A percentile compares a stretch with the other conserved stretches of the same genome.
phyloP scores from a whole-genome alignment of 1,284 basidiomycete species.

The Stygiomarasmius scandens region DNA sequence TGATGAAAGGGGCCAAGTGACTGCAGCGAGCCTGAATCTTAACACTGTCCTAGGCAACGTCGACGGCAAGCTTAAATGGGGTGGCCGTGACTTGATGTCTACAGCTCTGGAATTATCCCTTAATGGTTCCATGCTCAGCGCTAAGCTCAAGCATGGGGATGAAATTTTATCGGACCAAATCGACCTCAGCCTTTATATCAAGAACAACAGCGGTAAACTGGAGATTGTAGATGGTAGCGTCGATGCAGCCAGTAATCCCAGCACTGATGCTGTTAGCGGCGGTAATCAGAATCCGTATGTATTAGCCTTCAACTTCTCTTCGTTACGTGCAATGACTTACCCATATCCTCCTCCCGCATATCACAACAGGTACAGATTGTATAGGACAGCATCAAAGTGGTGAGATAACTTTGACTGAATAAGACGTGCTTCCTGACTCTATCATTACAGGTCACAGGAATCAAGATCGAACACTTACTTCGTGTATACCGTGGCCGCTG shows the following conservation, averaged over 20 bases:
- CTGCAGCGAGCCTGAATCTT: background rate
- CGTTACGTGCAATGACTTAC: too few species aligned
- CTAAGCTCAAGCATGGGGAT: background rate
- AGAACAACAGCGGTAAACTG: background rate
- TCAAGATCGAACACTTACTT: background rate
- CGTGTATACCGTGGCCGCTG: slow-evolving; percentile 3
- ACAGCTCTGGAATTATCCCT: background rate
- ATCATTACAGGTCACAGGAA: too few species aligned
- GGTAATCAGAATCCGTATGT: too few species aligned
- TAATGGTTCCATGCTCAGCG: slow-evolving; percentile 3
- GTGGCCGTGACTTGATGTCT: background rate
- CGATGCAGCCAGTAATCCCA: too few species aligned
- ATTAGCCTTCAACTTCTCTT: too few species aligned
- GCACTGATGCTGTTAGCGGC: too few species aligned
- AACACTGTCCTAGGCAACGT: background rate
- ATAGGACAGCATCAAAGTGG: too few species aligned
- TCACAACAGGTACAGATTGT: too few species aligned
- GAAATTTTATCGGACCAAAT: background rate
- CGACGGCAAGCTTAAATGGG: slow-evolving; percentile 4
- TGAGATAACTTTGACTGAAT: too few species aligned
- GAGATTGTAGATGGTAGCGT: background rate
- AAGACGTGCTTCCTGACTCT: too few species aligned
- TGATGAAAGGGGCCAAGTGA: background rate
- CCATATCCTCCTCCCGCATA: too few species aligned
- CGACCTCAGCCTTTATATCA: slow-evolving; percentile 4